Evolutionary conservation across 495 filamentous ascomycete species (phyloP).

Genomic region (Aspergillus conjunctus): DNA sequence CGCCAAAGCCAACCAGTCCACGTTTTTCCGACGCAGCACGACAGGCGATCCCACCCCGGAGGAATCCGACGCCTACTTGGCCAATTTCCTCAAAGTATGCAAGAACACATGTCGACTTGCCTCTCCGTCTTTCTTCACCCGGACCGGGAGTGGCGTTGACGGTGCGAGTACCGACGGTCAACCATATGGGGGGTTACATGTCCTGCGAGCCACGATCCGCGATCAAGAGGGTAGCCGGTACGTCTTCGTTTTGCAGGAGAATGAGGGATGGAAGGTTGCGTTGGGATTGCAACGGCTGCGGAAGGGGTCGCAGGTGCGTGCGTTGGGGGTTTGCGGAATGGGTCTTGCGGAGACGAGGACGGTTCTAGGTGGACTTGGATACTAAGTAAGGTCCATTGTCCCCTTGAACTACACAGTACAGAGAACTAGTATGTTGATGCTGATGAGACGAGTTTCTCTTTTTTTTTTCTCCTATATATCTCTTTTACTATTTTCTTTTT

Average conservation of each 20-base stretch:
- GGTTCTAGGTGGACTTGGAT: conserved; percentile 25
- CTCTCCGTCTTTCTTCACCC: conserved; percentile 33
- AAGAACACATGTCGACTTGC: conserved; percentile 60
- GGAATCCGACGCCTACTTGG: conserved; percentile 63
- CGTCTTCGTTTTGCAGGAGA: conserved; percentile 78
- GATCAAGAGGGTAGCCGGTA: conserved; percentile 84
- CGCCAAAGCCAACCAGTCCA: conserved; percentile 32
- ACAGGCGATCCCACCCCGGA: conserved; percentile 54
- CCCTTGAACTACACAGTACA: not conserved
- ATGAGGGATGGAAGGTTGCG: conserved; percentile 92
- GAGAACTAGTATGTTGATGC: not conserved
- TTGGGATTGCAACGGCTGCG: conserved; percentile 75
- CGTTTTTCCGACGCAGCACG: conserved; percentile 33
- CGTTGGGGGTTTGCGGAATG: conserved; percentile 56
- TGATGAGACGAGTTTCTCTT: not conserved
- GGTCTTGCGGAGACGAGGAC: conserved; percentile 21
- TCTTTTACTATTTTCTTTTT: conserved; percentile 1
- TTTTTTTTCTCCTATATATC: not conserved
- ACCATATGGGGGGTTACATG: conserved; percentile 53
- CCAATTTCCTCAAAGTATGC: conserved; percentile 60
- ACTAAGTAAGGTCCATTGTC: conserved; percentile 10
- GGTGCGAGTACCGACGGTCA: conserved; percentile 2
- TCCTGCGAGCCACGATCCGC: conserved; percentile 78
- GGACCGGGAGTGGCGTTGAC: conserved; percentile 22
- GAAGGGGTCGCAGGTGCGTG: conserved; percentile 67